Percentiles rank a stretch among this genome's conserved stretches.
phyloP scores from a whole-genome alignment of 225 moss, liverwort and hornwort genomes.

The Straminergon stramineum region DNA sequence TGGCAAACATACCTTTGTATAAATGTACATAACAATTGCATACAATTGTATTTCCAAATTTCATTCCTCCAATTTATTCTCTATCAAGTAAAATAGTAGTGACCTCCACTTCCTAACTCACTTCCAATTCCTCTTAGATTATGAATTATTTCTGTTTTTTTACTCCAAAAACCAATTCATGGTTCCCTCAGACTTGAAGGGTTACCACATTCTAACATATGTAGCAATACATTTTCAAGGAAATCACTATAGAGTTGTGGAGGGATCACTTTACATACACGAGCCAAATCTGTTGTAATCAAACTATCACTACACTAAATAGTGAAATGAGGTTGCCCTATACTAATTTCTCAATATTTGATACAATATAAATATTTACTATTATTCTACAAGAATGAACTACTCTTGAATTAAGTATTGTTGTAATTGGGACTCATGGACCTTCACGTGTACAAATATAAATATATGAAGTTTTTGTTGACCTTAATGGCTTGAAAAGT shows the following conservation, averaged over 20 bases:
- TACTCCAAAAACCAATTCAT: fast-evolving
- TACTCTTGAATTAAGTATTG: too few species aligned
- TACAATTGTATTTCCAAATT: neutral
- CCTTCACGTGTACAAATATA: too few species aligned
- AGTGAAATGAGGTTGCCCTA: too few species aligned
- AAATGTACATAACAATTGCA: neutral
- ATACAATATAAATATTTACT: too few species aligned
- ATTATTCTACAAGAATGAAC: too few species aligned
- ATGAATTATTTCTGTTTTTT: neutral
- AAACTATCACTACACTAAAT: too few species aligned
- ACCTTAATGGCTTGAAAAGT: too few species aligned
- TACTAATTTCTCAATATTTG: too few species aligned
- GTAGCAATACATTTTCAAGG: neutral
- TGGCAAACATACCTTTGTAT: neutral
- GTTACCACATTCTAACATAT: neutral
- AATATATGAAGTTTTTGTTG: too few species aligned
- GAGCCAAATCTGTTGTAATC: neutral
- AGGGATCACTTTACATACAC: neutral
- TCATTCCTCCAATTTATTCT: neutral
- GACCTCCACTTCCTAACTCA: neutral
- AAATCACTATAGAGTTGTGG: fast-evolving
- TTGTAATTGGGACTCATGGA: too few species aligned
- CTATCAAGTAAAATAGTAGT: neutral
- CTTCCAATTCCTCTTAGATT: neutral
- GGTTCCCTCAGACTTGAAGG: neutral